Conservation (phyloP, 495 filamentous ascomycete genomes). For the Neurospora sp. region DNA sequence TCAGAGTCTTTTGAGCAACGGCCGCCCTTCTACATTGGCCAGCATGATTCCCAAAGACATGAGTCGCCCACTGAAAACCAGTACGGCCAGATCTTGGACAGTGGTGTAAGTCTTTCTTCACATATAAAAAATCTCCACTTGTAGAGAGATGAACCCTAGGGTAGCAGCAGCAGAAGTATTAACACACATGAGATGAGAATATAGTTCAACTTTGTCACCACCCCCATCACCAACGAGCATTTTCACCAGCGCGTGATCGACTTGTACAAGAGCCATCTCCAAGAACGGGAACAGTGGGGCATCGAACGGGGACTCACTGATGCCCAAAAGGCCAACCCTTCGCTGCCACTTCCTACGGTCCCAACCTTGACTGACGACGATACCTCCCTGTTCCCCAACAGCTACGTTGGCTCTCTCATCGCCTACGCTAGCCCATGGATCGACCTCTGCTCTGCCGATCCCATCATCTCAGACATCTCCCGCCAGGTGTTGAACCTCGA, state of each 20-base stretch:
- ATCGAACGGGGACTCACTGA: slow-evolving; percentile 8
- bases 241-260: slow-evolving; percentile 69
- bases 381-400: slow-evolving; percentile 61
- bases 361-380: slow-evolving; percentile 63
- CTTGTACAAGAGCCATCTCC: slow-evolving; percentile 49
- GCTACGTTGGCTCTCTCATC: slow-evolving; percentile 59
- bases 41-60: slow-evolving; percentile 63
- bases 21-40: slow-evolving; percentile 68
- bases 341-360: slow-evolving; percentile 43
- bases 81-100: slow-evolving; percentile 57
- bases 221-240: slow-evolving; percentile 71
- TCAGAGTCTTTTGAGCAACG: slow-evolving; percentile 36
- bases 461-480: slow-evolving; percentile 69
- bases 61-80: slow-evolving; percentile 51
- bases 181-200: background rate
- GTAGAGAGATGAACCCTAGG: background rate
- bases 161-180: background rate
- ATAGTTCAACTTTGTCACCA: slow-evolving; percentile 92
- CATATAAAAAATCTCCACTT: background rate
- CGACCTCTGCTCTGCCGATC: slow-evolving; percentile 75
- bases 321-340: slow-evolving; percentile 16
- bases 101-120: slow-evolving; percentile 37
- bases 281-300: slow-evolving; percentile 17
- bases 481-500: slow-evolving; percentile 84
- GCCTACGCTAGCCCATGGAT: slow-evolving; percentile 80